Base-by-base conservation (phyloP, 345 rosid species). In the Salix udensis region DNA sequence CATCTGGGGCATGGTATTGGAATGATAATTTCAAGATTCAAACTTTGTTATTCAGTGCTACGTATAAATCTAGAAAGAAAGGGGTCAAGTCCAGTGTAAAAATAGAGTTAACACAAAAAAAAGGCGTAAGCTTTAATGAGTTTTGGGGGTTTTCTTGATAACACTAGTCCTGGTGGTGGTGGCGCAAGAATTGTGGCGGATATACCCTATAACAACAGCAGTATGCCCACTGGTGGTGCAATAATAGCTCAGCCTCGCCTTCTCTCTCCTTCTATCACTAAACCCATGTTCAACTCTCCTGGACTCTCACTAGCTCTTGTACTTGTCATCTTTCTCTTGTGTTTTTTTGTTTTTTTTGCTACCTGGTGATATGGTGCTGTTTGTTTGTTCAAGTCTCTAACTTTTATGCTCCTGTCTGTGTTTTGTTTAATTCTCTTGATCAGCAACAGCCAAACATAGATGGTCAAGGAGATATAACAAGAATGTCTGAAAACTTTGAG, bases 291-390 rank as follows among this genome's bases (percentile, higher is more conserved):
- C 87, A 86, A 65, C 86, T 85, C 93, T n/a, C 88, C 96, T 0
- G 93, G 93, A 64, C 96, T 91, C 79, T 91, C 96, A n/a, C 93
- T 89, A 13, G 93, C 92, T 68, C 92, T 91, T 24, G 95, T 91
- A 91, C 77, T 5, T 9, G 12, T 2, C 42, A 1, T 11, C 4
- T 7, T 61, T 23, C 2, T 24, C 24, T 31, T 6, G 1, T 6
- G 18, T 37, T 36, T 13, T 2, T 48, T 1, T 42, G 36, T 26
- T 48, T 21, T 9, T 52, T 30, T 37, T 31, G 9, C n/a, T 6
- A 23, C 61, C 30, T 65, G 1, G 19, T 19, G 30, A 24, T 6
- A 18, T 19, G 28, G 9, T 26, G 23, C 61, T 74, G 72, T 50
- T 64, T 52, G 19, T 77, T 21, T 60, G 42, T 52, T 3, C 1